A percentile compares a stretch with the other conserved stretches of the same genome.
Conservation (phyloP, 2,329 filamentous ascomycete genomes). For the Elsinoe batatas region DNA sequence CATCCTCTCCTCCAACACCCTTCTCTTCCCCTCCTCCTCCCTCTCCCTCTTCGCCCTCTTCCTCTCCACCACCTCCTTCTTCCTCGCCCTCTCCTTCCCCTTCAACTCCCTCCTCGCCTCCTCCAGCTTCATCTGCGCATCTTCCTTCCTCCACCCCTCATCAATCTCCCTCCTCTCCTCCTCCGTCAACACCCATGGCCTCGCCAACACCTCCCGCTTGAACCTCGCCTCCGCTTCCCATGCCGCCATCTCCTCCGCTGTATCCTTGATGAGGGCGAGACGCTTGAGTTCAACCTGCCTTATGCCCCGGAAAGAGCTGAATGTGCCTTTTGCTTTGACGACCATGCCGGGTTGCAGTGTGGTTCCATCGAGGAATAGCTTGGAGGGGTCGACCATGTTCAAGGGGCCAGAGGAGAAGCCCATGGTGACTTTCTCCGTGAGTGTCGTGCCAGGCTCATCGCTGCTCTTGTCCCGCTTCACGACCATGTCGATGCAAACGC, state of each 20-base stretch:
- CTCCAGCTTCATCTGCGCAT: slow-evolving; percentile 26
- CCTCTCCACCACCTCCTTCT: slow-evolving; percentile 28
- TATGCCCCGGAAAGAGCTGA: slow-evolving; percentile 40
- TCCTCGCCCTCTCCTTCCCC: slow-evolving; percentile 25
- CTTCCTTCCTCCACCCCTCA: slow-evolving; percentile 27
- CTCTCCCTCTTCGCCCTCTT: slow-evolving; percentile 26
- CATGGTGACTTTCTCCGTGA: background rate
- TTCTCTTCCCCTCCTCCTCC: slow-evolving; percentile 24
- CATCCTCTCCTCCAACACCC: slow-evolving; percentile 32
- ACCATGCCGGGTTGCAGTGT: slow-evolving; percentile 39
- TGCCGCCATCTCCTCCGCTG: slow-evolving; percentile 44
- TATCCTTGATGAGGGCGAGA: slow-evolving; percentile 39
- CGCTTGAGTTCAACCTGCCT: slow-evolving; percentile 48
- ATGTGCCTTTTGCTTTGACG: slow-evolving; percentile 48
- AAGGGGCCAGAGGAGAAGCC: background rate
- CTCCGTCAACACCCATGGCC: slow-evolving; percentile 43
- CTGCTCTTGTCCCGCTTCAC: slow-evolving; percentile 24
- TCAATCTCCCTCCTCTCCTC: slow-evolving; percentile 36
- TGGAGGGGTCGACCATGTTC: slow-evolving; percentile 14
- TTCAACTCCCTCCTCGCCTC: slow-evolving; percentile 28
- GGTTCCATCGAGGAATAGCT: slow-evolving; percentile 32
- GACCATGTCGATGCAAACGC: slow-evolving; percentile 47
- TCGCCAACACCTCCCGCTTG: slow-evolving; percentile 39
- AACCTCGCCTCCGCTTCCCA: slow-evolving; percentile 44
- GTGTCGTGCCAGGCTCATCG: background rate